phyloP scores from a whole-genome alignment of 768 basidiomycete genomes.

The Pleurotus eryngii region DNA sequence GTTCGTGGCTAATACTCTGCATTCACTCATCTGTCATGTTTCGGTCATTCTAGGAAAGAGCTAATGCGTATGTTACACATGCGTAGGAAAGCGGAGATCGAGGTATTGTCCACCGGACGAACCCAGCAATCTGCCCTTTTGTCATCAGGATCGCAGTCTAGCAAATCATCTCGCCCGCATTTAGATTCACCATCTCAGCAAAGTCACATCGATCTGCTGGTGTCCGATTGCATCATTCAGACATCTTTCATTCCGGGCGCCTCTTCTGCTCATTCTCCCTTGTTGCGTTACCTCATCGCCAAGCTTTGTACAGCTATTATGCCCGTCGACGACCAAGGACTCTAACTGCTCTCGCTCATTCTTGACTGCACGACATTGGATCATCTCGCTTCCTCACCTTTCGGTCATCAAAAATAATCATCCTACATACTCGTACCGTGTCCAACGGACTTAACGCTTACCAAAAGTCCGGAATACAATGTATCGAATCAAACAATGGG shows the following conservation, averaged over 20 bases:
- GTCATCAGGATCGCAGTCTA: constrained; percentile 4
- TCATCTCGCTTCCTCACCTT: too few relatives aligned
- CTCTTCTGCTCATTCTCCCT: not conserved
- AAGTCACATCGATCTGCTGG: too few relatives aligned
- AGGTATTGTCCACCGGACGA: constrained; percentile 46
- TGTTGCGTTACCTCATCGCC: constrained; percentile 1
- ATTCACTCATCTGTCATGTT: not conserved
- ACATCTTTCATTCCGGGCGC: not conserved
- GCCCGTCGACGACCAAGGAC: too few relatives aligned
- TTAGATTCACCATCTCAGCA: too few relatives aligned
- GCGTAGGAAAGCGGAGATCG: constrained; percentile 92
- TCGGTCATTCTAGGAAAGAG: constrained; percentile 56
- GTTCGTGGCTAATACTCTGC: constrained; percentile 29
- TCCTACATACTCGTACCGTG: not conserved
- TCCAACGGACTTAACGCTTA: not conserved
- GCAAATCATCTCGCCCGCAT: not conserved
- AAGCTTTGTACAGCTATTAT: too few relatives aligned
- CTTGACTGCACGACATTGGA: too few relatives aligned
- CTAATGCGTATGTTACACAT: constrained; percentile 74
- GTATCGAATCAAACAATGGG: not conserved
- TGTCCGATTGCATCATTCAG: too few relatives aligned
- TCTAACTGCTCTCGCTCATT: too few relatives aligned
- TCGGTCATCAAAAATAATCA: not conserved
- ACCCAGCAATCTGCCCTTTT: not conserved
- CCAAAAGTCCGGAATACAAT: not conserved